Evolutionary conservation across 73 alveolate species (phyloP).

Genomic region (Paramecium pentaurelia): DNA sequence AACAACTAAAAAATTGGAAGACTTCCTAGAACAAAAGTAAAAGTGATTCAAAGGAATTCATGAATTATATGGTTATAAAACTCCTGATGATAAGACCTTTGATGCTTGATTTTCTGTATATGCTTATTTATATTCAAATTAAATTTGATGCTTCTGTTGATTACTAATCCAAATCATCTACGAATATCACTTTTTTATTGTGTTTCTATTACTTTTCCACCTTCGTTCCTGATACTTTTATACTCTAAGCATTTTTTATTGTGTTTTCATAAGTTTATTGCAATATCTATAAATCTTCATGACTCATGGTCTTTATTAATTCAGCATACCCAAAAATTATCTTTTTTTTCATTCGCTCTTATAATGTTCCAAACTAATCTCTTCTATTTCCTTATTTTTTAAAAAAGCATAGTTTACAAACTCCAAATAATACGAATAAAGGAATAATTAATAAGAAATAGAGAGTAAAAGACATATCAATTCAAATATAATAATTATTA

Average conservation of each 20-base stretch:
- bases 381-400: neutral
- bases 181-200: neutral
- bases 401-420: neutral
- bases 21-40: slow-evolving; percentile 4
- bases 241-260: neutral
- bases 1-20: slow-evolving; percentile 15
- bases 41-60: neutral
- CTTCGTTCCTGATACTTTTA: neutral
- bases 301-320: neutral
- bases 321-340: slow-evolving; percentile 4
- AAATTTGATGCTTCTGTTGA: neutral
- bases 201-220: neutral
- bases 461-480: neutral
- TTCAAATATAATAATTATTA: neutral
- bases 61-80: slow-evolving; percentile 21
- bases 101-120: slow-evolving; percentile 47
- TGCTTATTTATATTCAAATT: neutral
- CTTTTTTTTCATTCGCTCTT: slow-evolving; percentile 1
- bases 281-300: neutral
- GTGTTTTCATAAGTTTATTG: slow-evolving; percentile 6
- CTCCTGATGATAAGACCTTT: slow-evolving; percentile 54
- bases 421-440: neutral
- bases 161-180: neutral
- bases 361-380: neutral
- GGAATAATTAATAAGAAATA: neutral